Conservation (phyloP, 2,329 filamentous ascomycete genomes). For the Rhinocladiella mackenziei region DNA sequence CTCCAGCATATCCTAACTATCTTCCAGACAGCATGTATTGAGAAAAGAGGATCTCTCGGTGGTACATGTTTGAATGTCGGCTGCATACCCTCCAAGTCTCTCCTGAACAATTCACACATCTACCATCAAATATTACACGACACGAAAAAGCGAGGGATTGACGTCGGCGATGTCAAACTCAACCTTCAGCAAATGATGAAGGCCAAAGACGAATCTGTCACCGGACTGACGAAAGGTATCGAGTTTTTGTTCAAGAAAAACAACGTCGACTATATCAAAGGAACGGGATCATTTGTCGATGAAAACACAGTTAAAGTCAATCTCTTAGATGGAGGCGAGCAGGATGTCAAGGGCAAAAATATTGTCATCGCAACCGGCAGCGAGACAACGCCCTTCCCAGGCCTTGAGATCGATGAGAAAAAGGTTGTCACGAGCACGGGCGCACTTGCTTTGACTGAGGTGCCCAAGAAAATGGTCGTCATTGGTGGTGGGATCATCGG, state of each 20-base stretch:
- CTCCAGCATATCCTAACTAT: conserved; percentile 4
- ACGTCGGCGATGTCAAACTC: conserved; percentile 94
- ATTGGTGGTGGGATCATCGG: conserved; percentile 99
- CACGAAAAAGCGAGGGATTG: conserved; percentile 94
- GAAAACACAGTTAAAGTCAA: conserved; percentile 90
- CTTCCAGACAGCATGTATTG: conserved; percentile 83
- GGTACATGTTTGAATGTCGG: conserved; percentile 98
- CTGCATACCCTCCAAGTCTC: conserved; percentile 98
- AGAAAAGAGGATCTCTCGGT: conserved; percentile 92
- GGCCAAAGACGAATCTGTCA: conserved; percentile 90
- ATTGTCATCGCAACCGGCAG: conserved; percentile 96
- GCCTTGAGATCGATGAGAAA: conserved; percentile 94
- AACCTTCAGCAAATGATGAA: conserved; percentile 97
- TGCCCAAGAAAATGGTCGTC: conserved; percentile 94
- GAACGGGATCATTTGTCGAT: conserved; percentile 78
- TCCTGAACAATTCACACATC: conserved; percentile 98
- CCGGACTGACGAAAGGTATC: conserved; percentile 88
- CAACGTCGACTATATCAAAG: conserved; percentile 96
- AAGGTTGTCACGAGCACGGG: conserved; percentile 95
- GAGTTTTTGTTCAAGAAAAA: conserved; percentile 99
- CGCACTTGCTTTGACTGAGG: conserved; percentile 80
- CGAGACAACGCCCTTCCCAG: conserved; percentile 93
- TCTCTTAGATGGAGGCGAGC: conserved; percentile 86
- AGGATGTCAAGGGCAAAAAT: conserved; percentile 84
- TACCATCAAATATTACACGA: conserved; percentile 98